Evolutionary conservation across 2,329 filamentous ascomycete genomes (phyloP).

Genomic region (Monilinia fructigena): DNA sequence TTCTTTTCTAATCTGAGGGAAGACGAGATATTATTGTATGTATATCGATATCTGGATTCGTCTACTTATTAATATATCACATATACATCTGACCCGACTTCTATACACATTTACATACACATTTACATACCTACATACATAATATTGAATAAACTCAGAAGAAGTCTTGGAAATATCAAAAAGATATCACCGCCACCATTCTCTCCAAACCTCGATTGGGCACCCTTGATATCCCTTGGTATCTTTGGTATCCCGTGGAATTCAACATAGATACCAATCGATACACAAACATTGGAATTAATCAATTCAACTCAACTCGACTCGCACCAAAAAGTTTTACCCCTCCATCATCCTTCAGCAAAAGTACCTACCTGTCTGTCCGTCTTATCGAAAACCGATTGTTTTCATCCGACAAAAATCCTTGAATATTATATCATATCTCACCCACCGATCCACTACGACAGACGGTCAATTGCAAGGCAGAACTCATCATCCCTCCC

Average conservation of each 20-base stretch:
- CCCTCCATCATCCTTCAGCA: background rate
- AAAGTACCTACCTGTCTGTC: background rate
- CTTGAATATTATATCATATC: constrained; percentile 2
- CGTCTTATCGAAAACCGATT: background rate
- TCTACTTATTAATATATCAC: constrained; percentile 6
- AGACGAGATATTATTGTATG: background rate
- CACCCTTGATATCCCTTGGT: no score
- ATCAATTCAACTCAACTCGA: background rate
- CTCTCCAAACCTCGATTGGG: background rate
- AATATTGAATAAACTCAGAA: constrained; percentile 9
- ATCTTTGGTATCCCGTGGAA: background rate
- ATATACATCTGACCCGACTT: background rate
- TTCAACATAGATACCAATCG: background rate
- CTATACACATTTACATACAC: background rate
- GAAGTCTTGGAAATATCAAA: constrained; percentile 6
- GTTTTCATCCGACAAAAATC: background rate
- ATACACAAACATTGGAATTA: background rate
- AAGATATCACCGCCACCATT: background rate
- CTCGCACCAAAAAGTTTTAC: background rate
- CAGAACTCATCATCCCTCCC: background rate
- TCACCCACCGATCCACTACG: background rate
- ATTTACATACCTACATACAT: background rate
- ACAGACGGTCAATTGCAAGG: no score
- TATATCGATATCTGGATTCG: no score
- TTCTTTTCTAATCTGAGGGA: no score